Percentiles rank a stretch among this genome's conserved stretches.
Conservation (phyloP, 164 flowering plant genomes). For the Warburgia ugandensis region DNA sequence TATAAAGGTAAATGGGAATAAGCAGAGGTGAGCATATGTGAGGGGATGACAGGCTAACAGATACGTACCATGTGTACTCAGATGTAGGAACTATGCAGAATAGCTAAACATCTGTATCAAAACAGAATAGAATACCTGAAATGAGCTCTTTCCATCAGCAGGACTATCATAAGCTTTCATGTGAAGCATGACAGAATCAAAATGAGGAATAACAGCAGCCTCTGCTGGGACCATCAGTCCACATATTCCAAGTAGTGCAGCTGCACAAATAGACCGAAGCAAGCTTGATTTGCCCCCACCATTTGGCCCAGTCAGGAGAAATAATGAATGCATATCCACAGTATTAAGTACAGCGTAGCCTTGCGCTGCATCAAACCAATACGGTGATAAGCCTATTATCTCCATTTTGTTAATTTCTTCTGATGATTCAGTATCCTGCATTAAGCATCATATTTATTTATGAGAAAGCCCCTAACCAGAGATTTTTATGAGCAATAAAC, state of each 20-base stretch:
- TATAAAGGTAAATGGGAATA: too few species aligned
- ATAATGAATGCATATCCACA: slow-evolving; percentile 76
- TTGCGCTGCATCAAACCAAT: slow-evolving; percentile 88
- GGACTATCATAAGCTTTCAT: slow-evolving; percentile 99
- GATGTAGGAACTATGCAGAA: too few species aligned
- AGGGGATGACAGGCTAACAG: too few species aligned
- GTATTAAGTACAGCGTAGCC: slow-evolving; percentile 73
- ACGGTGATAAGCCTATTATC: slow-evolving; percentile 72
- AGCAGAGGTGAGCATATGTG: too few species aligned
- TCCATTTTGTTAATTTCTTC: slow-evolving; percentile 43
- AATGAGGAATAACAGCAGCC: slow-evolving; percentile 80
- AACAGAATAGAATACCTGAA: too few species aligned
- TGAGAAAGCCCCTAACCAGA: too few species aligned
- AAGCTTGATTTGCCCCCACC: slow-evolving; percentile 99
- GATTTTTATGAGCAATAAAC: too few species aligned
- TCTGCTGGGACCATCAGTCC: slow-evolving; percentile 97
- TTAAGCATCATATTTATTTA: neutral
- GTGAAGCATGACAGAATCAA: slow-evolving; percentile 94
- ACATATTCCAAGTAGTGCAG: slow-evolving; percentile 87
- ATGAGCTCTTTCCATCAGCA: slow-evolving; percentile 94
- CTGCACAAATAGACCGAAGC: slow-evolving; percentile 91
- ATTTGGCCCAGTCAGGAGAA: slow-evolving; percentile 95
- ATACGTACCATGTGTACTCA: too few species aligned
- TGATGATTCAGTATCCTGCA: slow-evolving; percentile 36
- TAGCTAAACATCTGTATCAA: too few species aligned